Evolutionary conservation across 345 rosid species (phyloP).

Genomic region (Hirschfeldia incana): DNA sequence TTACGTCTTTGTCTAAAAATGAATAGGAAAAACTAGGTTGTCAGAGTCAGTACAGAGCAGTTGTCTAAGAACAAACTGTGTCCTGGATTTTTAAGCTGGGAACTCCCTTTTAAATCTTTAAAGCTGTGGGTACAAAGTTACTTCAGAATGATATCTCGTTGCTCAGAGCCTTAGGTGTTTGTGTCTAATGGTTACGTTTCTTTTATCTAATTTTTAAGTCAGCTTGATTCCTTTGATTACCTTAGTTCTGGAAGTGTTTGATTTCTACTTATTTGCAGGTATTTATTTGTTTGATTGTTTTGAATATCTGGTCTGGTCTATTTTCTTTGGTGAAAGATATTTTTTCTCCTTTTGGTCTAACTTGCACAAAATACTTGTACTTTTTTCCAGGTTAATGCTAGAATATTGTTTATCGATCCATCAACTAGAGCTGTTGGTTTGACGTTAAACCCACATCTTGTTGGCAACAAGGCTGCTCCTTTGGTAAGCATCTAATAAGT

Average conservation of each 20-base stretch:
- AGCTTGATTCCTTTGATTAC: neutral
- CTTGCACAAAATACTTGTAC: conserved; percentile 8
- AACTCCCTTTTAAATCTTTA: neutral
- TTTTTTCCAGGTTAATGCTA: conserved; percentile 74
- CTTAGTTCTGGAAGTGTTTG: neutral
- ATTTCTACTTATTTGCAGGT: neutral
- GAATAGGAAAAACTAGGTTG: neutral
- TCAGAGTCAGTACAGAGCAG: neutral
- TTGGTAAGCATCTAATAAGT: conserved; percentile 51
- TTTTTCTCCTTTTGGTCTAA: neutral
- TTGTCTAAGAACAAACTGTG: neutral
- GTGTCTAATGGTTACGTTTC: neutral
- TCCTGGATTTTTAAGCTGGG: neutral
- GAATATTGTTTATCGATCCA: conserved; percentile 88
- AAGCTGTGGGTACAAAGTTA: neutral
- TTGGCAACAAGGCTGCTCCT: conserved; percentile 75
- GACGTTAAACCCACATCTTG: conserved; percentile 84
- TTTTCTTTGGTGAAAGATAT: neutral
- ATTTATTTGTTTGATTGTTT: neutral
- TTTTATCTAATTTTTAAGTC: neutral
- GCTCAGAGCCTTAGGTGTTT: neutral
- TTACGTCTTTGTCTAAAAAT: neutral
- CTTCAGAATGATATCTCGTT: neutral
- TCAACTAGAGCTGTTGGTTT: conserved; percentile 91
- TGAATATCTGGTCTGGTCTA: neutral